Evolutionary conservation across 1,284 basidiomycete species (phyloP), one percentile per base, ranked within the genome.

Genomic region (Amylostereum areolatum): DNA sequence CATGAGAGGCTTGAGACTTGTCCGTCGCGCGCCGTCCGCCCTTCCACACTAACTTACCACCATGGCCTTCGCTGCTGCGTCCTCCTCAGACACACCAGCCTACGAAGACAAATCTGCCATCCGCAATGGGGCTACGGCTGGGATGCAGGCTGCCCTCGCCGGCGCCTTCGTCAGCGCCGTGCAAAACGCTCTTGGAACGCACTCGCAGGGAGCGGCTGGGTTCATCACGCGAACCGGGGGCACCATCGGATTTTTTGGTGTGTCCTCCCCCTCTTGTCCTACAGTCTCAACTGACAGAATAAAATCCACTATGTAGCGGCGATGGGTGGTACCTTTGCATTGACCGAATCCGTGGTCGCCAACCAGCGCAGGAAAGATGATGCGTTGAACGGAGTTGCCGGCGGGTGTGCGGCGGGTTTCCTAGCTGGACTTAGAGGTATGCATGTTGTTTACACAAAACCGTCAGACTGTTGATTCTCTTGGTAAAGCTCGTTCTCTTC

Each of bases 381-480:
- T 64, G 74, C 87, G 33, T 63, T 91, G 59, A 97, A 95, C 63
- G 87, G 89, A 49, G 89, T 88, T 45, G 82, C 82, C 47, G 94
- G 91, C 55, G 94, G 89, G 50, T 97, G 94, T 69, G 94, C 93
- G 45, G 92, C 93, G 49, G 94, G 94, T 45, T 90, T 97, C 67
- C 72, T 97, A 54, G 89, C 90, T 40, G 94, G 94, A 52, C 73
- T 94, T 53, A 78, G 85, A 71, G 76, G 92, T 91, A 63, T 50
- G 80, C 45, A 34, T 47, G 51, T 46, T 55, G 46, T 39, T 40
- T 46, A 40, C 41, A 36, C 24, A 39, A 11, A 29, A 32, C 25
- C 18, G 11, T 24, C 18, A 37, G 27, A 35, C 18, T 49, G n/a
- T 52, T 55, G 48, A 58, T 52, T 37, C 34, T n/a, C 48, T 48